Conservation (phyloP, 225 moss, liverwort and hornwort genomes). For the Physcomitrellopsis africana region DNA sequence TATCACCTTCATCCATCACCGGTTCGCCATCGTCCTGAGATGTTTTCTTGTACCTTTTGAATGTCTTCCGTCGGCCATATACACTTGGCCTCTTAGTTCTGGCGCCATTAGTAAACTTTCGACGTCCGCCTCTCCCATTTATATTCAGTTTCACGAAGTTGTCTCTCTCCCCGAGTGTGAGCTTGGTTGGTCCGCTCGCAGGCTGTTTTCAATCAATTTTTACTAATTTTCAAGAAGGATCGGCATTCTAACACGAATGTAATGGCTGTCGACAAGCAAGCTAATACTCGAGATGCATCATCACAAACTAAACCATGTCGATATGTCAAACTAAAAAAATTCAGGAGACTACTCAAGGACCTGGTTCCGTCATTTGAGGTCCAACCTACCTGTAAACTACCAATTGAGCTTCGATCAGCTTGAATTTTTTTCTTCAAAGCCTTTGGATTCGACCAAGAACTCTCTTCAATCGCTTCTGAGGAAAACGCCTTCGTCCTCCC, state of each 20-base stretch:
- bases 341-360: not conserved
- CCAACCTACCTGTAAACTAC: constrained; percentile 28
- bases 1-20: constrained; percentile 30
- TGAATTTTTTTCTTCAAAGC: constrained; percentile 50
- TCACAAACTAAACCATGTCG: not conserved
- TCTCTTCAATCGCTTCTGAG: constrained; percentile 47
- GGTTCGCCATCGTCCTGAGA: constrained; percentile 33
- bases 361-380: not conserved
- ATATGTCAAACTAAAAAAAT: not conserved
- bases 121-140: constrained; percentile 77
- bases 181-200: constrained; percentile 31
- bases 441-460: constrained; percentile 73
- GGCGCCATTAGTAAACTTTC: constrained; percentile 77
- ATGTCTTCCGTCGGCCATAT: constrained; percentile 70
- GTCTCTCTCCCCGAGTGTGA: constrained; percentile 71
- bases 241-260: not conserved
- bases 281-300: not conserved
- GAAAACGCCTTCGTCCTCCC: constrained; percentile 33
- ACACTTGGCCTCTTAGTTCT: constrained; percentile 67
- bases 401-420: constrained; percentile 21
- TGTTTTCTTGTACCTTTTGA: constrained; percentile 38
- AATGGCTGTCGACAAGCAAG: not conserved
- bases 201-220: constrained; percentile 12
- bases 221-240: not conserved
- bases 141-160: constrained; percentile 92